Evolutionary conservation across 371 early-diverging fungal species (phyloP), one percentile per base, ranked within the genome.

Genomic region (Basidiobolus meristosporus): DNA sequence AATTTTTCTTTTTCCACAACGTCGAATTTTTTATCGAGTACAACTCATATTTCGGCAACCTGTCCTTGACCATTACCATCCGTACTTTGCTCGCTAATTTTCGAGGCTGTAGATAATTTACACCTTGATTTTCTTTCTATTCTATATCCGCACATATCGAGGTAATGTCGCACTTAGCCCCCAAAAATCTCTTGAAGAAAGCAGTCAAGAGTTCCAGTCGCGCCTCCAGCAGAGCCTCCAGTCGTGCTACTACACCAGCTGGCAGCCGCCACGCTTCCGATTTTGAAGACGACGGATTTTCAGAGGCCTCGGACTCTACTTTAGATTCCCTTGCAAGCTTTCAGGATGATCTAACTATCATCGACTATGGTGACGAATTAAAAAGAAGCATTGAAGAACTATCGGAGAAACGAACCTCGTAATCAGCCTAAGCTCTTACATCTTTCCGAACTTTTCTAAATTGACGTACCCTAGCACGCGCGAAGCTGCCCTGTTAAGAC

Each of bases 401-500:
- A 20, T 37, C 31, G 31, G 47, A 46, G 18, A 46, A 42, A 16
- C 23, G 47, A 36, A 40, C 41, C 17, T 41, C 41, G 47, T 46
- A 42, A 29, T 10, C 26, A 7, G 16, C 18, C 10, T 16, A 40
- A 9, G 3, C 36, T 43, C 19, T 33, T 5, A 4, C 21, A 7
- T n/a, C 17, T 10, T n/a, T 22, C 26, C 23, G 26, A n/a, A n/a
- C n/a, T n/a, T n/a, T n/a, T n/a, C n/a, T n/a, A n/a, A n/a, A n/a
- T n/a, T n/a, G n/a, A n/a, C n/a, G n/a, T n/a, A n/a, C n/a, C n/a
- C n/a, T 56, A 63, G 65, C 37, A 56, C 58, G 1, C 49, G 70
- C 17, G 71, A 70, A 41, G 57, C 56, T 17, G 61, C 60, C 0
- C 46, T 73, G 38, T 37, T 50, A 9, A 53, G 47, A 17, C 45